Percentiles rank a stretch among this genome's conserved stretches.
These are phyloP conservation scores for Paulownia fortunei DNA, from an alignment of 257 asterid genomes.

Conservation along the genomic window DNA sequence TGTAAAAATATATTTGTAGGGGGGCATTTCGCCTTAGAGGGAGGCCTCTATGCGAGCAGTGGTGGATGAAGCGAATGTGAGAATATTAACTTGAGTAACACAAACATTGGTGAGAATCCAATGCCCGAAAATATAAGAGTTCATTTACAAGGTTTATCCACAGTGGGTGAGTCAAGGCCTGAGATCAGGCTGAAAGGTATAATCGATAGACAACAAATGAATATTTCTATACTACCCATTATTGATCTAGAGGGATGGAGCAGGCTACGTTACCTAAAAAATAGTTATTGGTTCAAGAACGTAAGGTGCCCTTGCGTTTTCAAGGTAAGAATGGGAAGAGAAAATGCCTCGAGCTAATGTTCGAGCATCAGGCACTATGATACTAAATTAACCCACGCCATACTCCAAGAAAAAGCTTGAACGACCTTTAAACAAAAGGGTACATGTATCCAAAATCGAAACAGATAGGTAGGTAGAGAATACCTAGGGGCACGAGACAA, in stretches of 20 bases:
- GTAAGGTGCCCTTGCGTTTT: neutral
- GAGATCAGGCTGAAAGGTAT: slow-evolving; percentile 19
- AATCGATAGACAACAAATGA: neutral
- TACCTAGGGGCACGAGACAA: neutral
- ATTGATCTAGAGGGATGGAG: neutral
- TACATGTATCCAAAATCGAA: too few relatives aligned
- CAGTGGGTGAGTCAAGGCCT: slow-evolving; percentile 11
- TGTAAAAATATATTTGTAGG: slow-evolving; percentile 6
- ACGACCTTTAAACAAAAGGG: too few relatives aligned
- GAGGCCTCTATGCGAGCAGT: slow-evolving; percentile 13
- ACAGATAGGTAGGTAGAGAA: too few relatives aligned
- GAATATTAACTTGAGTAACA: slow-evolving; percentile 11
- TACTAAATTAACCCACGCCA: too few relatives aligned
- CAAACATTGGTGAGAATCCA: slow-evolving; percentile 28
- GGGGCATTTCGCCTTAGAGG: neutral
- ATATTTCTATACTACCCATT: slow-evolving; percentile 7
- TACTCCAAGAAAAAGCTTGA: neutral
- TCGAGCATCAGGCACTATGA: too few relatives aligned
- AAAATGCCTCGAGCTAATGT: neutral
- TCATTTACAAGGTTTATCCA: neutral
- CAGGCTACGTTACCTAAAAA: neutral
- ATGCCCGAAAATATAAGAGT: too few relatives aligned
- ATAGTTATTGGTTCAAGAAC: neutral
- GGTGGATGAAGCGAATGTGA: slow-evolving; percentile 20
- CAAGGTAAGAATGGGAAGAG: neutral